Evolutionary conservation across 1,284 basidiomycete genomes (phyloP).

Genomic region (Cystobasidium sp.): DNA sequence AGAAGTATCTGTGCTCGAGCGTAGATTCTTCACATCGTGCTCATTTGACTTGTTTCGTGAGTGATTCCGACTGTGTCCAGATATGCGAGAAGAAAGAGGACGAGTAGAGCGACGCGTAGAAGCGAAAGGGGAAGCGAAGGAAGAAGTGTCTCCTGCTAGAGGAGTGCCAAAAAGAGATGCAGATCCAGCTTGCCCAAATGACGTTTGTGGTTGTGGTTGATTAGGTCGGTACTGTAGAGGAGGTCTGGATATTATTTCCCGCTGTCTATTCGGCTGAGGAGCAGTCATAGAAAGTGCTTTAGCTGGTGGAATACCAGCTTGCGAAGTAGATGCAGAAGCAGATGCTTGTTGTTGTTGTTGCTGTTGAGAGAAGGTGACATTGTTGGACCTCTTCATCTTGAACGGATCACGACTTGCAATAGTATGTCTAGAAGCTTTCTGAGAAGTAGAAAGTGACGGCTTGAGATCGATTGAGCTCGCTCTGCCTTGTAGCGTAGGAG

Average conservation of each 20-base stretch:
- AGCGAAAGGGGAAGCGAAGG: not conserved
- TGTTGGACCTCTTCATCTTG: slow-evolving; percentile 5
- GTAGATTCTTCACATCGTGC: not conserved
- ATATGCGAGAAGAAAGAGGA: not conserved
- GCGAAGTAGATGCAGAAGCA: not conserved
- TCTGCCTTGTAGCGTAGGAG: not conserved
- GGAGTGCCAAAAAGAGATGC: slow-evolving; percentile 10
- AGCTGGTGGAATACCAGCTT: not conserved
- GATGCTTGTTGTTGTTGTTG: not conserved
- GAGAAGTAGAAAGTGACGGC: not conserved
- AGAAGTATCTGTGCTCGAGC: not conserved
- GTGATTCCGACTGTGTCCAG: not conserved
- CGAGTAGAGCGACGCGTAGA: not conserved
- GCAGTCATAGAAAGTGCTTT: not conserved
- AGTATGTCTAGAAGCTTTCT: not conserved
- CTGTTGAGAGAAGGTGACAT: not conserved
- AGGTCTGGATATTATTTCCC: not conserved
- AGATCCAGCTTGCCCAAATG: slow-evolving; percentile 15
- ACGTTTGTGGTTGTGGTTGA: slow-evolving; percentile 7
- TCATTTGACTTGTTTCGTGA: slow-evolving; percentile 19
- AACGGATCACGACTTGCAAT: not conserved
- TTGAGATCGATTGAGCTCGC: slow-evolving; percentile 2
- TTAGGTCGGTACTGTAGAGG: slow-evolving; percentile 7
- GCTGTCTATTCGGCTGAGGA: not conserved
- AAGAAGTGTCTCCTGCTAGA: not conserved